phyloP scores from a whole-genome alignment of 108 stramenopile genomes.

The Discostella stelligeroides region DNA sequence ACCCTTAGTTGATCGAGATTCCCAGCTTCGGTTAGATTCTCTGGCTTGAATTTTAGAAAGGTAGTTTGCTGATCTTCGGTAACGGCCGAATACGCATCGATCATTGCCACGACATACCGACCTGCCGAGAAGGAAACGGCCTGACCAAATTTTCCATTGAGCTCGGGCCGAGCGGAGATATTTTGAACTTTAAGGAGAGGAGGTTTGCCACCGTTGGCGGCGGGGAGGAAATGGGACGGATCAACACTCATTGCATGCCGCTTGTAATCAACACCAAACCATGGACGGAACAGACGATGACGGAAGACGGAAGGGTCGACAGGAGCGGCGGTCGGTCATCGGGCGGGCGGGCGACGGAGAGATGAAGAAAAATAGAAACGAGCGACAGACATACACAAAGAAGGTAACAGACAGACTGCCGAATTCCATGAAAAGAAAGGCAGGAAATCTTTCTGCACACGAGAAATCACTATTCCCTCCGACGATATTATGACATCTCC shows the following conservation, averaged over 20 bases:
- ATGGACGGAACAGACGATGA: too few species aligned
- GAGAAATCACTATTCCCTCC: too few species aligned
- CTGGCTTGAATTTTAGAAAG: constrained; percentile 37
- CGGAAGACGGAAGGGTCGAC: too few species aligned
- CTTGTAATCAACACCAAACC: too few species aligned
- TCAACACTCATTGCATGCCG: constrained; percentile 30
- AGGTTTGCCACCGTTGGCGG: constrained; percentile 33
- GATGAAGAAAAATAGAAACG: too few species aligned
- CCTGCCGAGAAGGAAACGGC: constrained; percentile 35
- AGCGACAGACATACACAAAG: too few species aligned
- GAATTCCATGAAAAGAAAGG: too few species aligned
- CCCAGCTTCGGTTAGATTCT: constrained; percentile 31
- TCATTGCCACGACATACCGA: constrained; percentile 39
- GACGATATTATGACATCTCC: too few species aligned
- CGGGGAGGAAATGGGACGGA: constrained; percentile 35
- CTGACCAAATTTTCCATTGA: constrained; percentile 38
- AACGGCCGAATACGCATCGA: constrained; percentile 34
- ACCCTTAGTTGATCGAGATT: constrained; percentile 41
- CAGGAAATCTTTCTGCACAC: too few species aligned
- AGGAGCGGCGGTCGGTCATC: too few species aligned
- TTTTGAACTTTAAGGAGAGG: constrained; percentile 42
- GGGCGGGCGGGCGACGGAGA: too few species aligned
- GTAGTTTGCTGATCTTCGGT: constrained; percentile 21
- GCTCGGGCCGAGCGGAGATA: constrained; percentile 38
- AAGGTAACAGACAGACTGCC: too few species aligned